Base-by-base conservation (phyloP, 768 basidiomycete genomes). In the Amanita rubescens region DNA sequence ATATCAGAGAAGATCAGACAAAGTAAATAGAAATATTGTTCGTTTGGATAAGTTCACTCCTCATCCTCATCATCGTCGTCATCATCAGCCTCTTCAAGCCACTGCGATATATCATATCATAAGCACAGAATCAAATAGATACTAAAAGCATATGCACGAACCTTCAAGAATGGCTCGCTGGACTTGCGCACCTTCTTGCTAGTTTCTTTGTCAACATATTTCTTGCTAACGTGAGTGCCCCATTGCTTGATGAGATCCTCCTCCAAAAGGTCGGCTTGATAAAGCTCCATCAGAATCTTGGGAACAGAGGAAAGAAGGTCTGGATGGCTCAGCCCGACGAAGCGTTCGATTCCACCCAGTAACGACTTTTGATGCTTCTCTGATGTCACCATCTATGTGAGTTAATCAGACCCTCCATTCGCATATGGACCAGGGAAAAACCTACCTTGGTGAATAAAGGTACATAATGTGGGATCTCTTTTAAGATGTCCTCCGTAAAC, bases 301-400 rank as follows among this genome's bases (percentile, higher is more conserved):
- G 94, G 93, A 10, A 96, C 81, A 4, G 75, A 62, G 3, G 83
- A 69, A 47, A 89, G 69, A 37, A 92, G 74, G 14, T 87, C 84
- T 6, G 90, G 87, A 59, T 90, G 70, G 17, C 78, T 68, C 54
- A 91, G 70, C 46, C 91, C 95, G 48, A 89, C 81, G 48, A 80
- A 75, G 15, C 90, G 87, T 66, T 99, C 96, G 46, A 98, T 72
- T 49, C 96, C 96, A 24, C 96, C 96, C 6, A 98, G 77, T 27
- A 99, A 73, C 0, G 94, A 76, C 70, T 98, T 99, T 68, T 96
- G 92, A 62, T 95, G 90, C 68, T 94, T 97, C 75, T 98, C 95
- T 2, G 87, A 86, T 0, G 86, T 86, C 46, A 90, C 84, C 78
- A 94, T 80, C 91, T 94, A 53, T 11, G 24, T 33, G 25, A 24